These are phyloP conservation scores for Psilocybe tampanensis DNA, from an alignment of 768 basidiomycete species.

Conservation along the genomic window DNA sequence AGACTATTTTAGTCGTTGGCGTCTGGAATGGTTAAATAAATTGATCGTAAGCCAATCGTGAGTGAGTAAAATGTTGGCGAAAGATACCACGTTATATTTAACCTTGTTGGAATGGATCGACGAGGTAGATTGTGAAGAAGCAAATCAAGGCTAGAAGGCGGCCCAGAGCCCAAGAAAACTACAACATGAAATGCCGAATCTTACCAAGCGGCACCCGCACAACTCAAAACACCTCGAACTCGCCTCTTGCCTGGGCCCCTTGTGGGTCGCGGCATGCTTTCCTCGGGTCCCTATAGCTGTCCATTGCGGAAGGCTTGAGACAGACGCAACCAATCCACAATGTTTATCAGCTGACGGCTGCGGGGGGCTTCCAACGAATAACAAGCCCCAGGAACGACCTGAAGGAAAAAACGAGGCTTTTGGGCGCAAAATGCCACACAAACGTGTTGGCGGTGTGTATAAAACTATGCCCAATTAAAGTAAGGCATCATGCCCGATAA, in stretches of 20 bases:
- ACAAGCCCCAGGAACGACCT: background rate
- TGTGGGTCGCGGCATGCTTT: background rate
- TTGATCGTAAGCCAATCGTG: too few relatives aligned
- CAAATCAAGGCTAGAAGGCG: too few relatives aligned
- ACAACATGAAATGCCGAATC: background rate
- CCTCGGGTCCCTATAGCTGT: too few relatives aligned
- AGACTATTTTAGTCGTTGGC: too few relatives aligned
- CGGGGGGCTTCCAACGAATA: background rate
- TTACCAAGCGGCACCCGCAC: background rate
- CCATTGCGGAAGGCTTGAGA: background rate
- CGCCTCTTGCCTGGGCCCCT: background rate
- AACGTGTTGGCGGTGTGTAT: background rate
- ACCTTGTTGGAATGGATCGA: too few relatives aligned
- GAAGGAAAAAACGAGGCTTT: background rate
- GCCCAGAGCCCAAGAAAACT: background rate
- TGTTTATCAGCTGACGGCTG: background rate
- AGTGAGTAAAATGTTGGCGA: too few relatives aligned
- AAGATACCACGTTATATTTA: too few relatives aligned
- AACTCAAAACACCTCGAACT: background rate
- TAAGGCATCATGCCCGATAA: background rate
- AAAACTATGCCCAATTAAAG: background rate
- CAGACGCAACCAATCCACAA: too few relatives aligned
- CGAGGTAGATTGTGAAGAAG: too few relatives aligned
- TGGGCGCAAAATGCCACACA: background rate
- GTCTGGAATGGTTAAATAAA: too few relatives aligned